Conservation (phyloP, 2,329 filamentous ascomycete genomes). For the Calonectria pseudoreteaudii region DNA sequence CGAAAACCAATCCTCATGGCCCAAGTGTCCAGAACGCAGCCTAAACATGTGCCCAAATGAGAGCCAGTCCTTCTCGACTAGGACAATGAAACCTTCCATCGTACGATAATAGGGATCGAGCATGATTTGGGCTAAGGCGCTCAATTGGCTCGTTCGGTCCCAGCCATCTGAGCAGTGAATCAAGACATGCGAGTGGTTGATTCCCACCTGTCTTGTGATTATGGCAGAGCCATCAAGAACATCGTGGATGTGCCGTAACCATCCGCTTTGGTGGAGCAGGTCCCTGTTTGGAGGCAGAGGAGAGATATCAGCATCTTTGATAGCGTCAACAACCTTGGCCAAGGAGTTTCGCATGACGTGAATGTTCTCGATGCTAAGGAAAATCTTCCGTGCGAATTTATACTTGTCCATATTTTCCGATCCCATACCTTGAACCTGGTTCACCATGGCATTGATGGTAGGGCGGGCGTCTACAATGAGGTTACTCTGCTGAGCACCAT, state of each 20-base stretch:
- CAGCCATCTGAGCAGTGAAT: conserved; percentile 99
- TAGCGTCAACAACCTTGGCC: conserved; percentile 85
- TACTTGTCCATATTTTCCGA: conserved; percentile 99
- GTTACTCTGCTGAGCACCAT: conserved; percentile 93
- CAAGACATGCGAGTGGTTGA: conserved; percentile 93
- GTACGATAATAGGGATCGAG: conserved; percentile 96
- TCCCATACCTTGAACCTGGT: conserved; percentile 92
- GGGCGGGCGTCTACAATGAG: conserved; percentile 96
- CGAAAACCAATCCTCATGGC: conserved; percentile 93
- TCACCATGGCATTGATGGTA: conserved; percentile 92
- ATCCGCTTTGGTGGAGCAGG: conserved; percentile 83
- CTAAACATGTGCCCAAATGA: conserved; percentile 99
- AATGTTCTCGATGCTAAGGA: conserved; percentile 97
- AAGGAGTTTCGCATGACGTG: conserved; percentile 97
- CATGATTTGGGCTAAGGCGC: conserved; percentile 90
- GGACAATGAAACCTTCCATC: conserved; percentile 90
- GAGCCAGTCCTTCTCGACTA: conserved; percentile 97
- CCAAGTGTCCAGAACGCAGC: conserved; percentile 87
- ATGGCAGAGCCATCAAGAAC: conserved; percentile 87
- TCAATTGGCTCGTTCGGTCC: conserved; percentile 96
- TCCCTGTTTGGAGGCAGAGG: conserved; percentile 86
- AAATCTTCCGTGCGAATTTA: conserved; percentile 89
- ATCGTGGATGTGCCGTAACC: conserved; percentile 89
- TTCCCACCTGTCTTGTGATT: conserved; percentile 88
- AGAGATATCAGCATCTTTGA: conserved; percentile 93